phyloP scores from a whole-genome alignment of 2,329 filamentous ascomycete genomes.

The Claviceps sp. region DNA sequence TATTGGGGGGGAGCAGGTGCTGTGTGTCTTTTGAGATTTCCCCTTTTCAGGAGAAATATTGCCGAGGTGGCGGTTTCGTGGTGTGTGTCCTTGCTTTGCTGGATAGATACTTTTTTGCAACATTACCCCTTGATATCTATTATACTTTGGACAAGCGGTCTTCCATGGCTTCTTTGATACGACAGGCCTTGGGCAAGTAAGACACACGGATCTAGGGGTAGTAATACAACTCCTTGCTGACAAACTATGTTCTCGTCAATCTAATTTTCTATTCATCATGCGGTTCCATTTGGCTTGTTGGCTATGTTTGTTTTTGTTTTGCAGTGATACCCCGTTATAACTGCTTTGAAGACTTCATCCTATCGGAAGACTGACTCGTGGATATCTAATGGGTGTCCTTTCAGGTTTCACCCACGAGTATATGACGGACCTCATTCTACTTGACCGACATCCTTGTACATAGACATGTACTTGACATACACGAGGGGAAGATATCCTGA shows the following conservation, averaged over 20 bases:
- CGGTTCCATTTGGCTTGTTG: conserved; percentile 8
- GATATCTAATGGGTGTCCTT: too few relatives aligned
- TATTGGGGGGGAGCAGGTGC: conserved; percentile 4
- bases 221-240: neutral
- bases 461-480: too few relatives aligned
- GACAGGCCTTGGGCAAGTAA: neutral
- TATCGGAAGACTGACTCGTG: too few relatives aligned
- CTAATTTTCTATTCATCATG: conserved; percentile 9
- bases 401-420: too few relatives aligned
- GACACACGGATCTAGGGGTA: neutral
- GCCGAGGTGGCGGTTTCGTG: conserved; percentile 5
- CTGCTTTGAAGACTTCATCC: too few relatives aligned
- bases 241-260: neutral
- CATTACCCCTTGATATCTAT: conserved; percentile 7
- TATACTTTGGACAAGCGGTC: conserved; percentile 11
- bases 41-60: conserved; percentile 3
- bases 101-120: conserved; percentile 10
- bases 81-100: conserved; percentile 11
- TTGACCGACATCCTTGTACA: too few relatives aligned
- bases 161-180: conserved; percentile 6
- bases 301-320: conserved; percentile 15
- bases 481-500: too few relatives aligned
- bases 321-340: conserved; percentile 20
- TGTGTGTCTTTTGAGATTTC: conserved; percentile 13
- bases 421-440: too few relatives aligned